Base-by-base conservation (phyloP, 2,329 filamentous ascomycete genomes). In the Verticillium zaregamsianum region DNA sequence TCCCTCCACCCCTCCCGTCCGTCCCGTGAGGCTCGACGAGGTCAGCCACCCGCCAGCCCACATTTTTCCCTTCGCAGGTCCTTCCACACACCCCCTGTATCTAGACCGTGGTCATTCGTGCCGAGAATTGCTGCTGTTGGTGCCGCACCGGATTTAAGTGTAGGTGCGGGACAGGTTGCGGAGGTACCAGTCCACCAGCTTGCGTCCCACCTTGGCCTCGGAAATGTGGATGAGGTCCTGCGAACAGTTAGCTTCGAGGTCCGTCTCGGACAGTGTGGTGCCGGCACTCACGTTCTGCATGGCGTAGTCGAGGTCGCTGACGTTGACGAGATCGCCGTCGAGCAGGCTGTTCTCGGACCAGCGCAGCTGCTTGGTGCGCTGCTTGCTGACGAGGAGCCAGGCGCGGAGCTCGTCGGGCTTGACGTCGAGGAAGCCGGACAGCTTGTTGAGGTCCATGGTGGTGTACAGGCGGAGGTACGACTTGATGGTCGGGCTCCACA, bases 391-490 rank as follows among this genome's bases (percentile, higher is more conserved):
- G 66, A 99, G 81, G 64, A 99, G 83, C 90, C 93, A 97, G 64
- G 91, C 90, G 69, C 95, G 90, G 68, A 99, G 85, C 81, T 96
- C 93, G 77, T 98, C 95, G n/a, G 94, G 90, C 78, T 97, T 89
- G 63, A 97, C 92, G 72, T 98, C 95, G 61, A 99, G 86, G 87
- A 99, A 99, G 64, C 93, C 93, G 65, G 95, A 92, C 65, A 99
- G 88, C 83, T 99, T 99, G 83, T 94, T 95, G 66, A 99, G 84
- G 73, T 99, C 95, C 94, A 99, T 98, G 69, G 95, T 99, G 55
- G 95, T 98, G 87, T 99, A 99, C 61, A 99, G 90, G 76, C 96
- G 95, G 69, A 99, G 87, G 83, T 99, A 99, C 65, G 93, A 97
- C 85, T 96, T 97, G 76, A 99, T 91, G 55, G 93, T 97, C 55